Conservation (phyloP, 2,329 filamentous ascomycete species). For the Epichloe hybrida region DNA sequence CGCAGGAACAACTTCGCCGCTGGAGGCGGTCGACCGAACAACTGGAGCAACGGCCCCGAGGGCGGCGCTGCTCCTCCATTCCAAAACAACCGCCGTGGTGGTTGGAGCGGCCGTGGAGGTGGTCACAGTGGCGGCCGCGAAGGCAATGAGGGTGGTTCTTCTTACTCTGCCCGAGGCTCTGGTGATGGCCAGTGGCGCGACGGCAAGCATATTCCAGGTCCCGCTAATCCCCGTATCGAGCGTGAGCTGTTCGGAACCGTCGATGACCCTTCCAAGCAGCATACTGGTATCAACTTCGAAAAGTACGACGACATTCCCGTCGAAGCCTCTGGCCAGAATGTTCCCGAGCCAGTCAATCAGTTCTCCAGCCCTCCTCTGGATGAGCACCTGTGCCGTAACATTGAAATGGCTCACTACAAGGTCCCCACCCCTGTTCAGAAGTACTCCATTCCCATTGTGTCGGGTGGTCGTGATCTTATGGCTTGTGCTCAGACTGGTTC, state of each 20-base stretch:
- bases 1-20: conserved; percentile 4
- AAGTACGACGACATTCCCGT: conserved; percentile 99
- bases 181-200: conserved; percentile 95
- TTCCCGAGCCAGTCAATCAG: conserved; percentile 77
- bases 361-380: conserved; percentile 95
- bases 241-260: conserved; percentile 86
- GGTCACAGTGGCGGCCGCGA: conserved; percentile 18
- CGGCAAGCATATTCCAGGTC: conserved; percentile 88
- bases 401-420: conserved; percentile 87
- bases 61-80: conserved; percentile 7
- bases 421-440: conserved; percentile 96
- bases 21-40: conserved; percentile 21
- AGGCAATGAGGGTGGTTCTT: conserved; percentile 36
- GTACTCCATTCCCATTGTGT: conserved; percentile 98
- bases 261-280: conserved; percentile 89
- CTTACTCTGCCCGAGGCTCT: conserved; percentile 57
- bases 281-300: conserved; percentile 98
- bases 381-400: conserved; percentile 85
- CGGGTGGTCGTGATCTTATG: conserved; percentile 96
- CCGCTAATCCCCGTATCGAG: conserved; percentile 77
- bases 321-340: conserved; percentile 85
- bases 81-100: conserved; percentile 19
- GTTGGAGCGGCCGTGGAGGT: conserved; percentile 22
- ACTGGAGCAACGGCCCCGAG: conserved; percentile 17
- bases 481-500: conserved; percentile 99